phyloP scores from a whole-genome alignment of 2,329 filamentous ascomycete genomes.

The Colletotrichum sp. region DNA sequence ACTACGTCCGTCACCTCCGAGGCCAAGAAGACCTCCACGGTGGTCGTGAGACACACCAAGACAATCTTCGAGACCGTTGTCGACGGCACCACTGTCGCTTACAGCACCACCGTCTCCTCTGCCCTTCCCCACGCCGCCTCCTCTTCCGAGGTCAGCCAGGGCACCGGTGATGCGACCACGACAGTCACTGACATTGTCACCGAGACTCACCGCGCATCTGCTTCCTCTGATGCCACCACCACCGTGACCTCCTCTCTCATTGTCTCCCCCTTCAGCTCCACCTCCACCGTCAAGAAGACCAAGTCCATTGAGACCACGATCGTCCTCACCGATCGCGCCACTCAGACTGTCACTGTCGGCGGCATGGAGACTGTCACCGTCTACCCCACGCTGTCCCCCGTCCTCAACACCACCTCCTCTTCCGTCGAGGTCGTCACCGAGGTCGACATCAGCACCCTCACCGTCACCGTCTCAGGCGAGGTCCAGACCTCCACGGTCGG shows the following conservation, averaged over 20 bases:
- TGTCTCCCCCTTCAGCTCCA: neutral
- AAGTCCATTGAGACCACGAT: slow-evolving; percentile 17
- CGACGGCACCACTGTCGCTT: neutral
- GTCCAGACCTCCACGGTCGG: neutral
- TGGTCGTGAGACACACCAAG: slow-evolving; percentile 6
- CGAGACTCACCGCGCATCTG: neutral
- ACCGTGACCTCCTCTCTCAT: neutral
- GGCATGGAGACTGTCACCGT: slow-evolving; percentile 3
- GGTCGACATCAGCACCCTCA: slow-evolving; percentile 32
- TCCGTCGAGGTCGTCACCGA: slow-evolving; percentile 31
- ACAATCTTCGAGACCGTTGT: slow-evolving; percentile 12
- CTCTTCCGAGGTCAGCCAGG: neutral
- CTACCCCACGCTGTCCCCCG: neutral
- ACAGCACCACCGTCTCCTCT: slow-evolving; percentile 14
- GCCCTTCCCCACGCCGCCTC: neutral
- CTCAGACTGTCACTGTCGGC: slow-evolving; percentile 14
- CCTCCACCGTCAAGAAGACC: neutral
- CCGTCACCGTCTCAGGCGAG: slow-evolving; percentile 25
- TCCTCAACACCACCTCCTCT: slow-evolving; percentile 20
- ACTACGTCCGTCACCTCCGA: neutral
- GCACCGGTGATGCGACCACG: slow-evolving; percentile 1
- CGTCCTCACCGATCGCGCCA: slow-evolving; percentile 10
- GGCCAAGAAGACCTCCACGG: neutral
- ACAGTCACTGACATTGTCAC: neutral
- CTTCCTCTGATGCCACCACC: neutral